Conservation (phyloP, 1,284 basidiomycete species). For the Coniferiporia sulphurascens region DNA sequence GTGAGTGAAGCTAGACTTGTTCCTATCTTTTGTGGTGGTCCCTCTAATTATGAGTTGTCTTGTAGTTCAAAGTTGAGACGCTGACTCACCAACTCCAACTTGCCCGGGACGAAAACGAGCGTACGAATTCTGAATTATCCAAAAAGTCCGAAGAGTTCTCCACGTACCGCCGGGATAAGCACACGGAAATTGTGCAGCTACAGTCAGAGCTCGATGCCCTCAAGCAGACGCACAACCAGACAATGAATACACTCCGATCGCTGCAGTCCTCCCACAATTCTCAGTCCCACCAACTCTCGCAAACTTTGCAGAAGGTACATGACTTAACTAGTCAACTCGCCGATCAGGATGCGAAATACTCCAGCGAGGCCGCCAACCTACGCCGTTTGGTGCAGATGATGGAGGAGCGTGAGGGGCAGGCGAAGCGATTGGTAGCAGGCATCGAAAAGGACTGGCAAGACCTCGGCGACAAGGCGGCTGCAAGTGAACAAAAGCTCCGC, state of each 20-base stretch:
- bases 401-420: slow-evolving; percentile 77
- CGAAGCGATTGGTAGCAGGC: slow-evolving; percentile 69
- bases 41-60: background rate
- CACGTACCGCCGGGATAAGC: slow-evolving; percentile 66
- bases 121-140: slow-evolving; percentile 54
- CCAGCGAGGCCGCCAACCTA: slow-evolving; percentile 67
- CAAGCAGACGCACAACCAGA: slow-evolving; percentile 55
- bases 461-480: slow-evolving; percentile 63
- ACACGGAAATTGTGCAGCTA: slow-evolving; percentile 66
- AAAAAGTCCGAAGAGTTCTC: slow-evolving; percentile 69
- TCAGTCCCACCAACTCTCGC: slow-evolving; percentile 63
- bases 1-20: slow-evolving; percentile 31
- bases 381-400: slow-evolving; percentile 72
- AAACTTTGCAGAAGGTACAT: slow-evolving; percentile 66
- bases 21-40: background rate
- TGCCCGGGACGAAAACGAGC: slow-evolving; percentile 65
- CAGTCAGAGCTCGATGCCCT: slow-evolving; percentile 70
- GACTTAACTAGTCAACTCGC: slow-evolving; percentile 69
- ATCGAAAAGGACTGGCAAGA: slow-evolving; percentile 77
- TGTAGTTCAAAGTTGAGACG: slow-evolving; percentile 75
- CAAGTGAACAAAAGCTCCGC: slow-evolving; percentile 56
- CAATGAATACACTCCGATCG: slow-evolving; percentile 60
- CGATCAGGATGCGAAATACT: slow-evolving; percentile 75
- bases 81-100: slow-evolving; percentile 75
- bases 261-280: slow-evolving; percentile 64